These are phyloP conservation scores for Aspergillus intermedius DNA, from an alignment of 2,329 filamentous ascomycete species.

Conservation along the genomic window DNA sequence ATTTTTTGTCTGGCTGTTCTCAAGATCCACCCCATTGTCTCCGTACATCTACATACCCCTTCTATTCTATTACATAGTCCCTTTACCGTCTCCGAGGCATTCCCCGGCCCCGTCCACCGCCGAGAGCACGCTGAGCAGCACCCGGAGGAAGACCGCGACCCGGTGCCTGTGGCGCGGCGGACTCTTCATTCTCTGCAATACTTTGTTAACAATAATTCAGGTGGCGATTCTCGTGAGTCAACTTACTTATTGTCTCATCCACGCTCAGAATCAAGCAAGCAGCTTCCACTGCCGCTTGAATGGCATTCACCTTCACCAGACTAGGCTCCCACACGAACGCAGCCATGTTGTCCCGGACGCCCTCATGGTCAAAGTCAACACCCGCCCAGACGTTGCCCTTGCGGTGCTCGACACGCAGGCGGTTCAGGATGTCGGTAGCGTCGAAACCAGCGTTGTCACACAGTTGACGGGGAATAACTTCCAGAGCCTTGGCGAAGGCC, in stretches of 20 bases:
- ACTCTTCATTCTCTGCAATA: slow-evolving; percentile 75
- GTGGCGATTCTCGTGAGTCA: not conserved
- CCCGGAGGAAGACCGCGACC: slow-evolving; percentile 67
- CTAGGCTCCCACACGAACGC: slow-evolving; percentile 97
- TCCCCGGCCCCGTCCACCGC: slow-evolving; percentile 76
- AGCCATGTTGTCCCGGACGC: slow-evolving; percentile 88
- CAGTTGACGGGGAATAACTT: slow-evolving; percentile 91
- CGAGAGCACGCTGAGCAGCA: slow-evolving; percentile 80
- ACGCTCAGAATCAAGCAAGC: slow-evolving; percentile 92
- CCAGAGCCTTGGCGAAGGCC: slow-evolving; percentile 92
- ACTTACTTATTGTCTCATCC: slow-evolving; percentile 87
- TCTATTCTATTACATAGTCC: slow-evolving; percentile 1
- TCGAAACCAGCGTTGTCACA: slow-evolving; percentile 99
- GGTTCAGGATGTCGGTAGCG: slow-evolving; percentile 95
- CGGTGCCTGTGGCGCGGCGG: slow-evolving; percentile 73
- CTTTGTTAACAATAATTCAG: slow-evolving; percentile 11
- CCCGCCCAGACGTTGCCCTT: slow-evolving; percentile 91
- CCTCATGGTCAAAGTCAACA: slow-evolving; percentile 90
- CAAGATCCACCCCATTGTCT: not conserved
- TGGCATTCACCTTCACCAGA: slow-evolving; percentile 92
- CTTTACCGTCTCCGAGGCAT: slow-evolving; percentile 56
- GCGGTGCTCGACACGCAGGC: slow-evolving; percentile 89
- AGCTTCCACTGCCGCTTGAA: slow-evolving; percentile 92
- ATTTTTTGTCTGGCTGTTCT: too few relatives aligned
- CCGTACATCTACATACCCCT: not conserved